A percentile compares a stretch with the other conserved stretches of the same genome.
Evolutionary conservation across 768 basidiomycete genomes (phyloP).

Genomic region (Lenzites betulinus): DNA sequence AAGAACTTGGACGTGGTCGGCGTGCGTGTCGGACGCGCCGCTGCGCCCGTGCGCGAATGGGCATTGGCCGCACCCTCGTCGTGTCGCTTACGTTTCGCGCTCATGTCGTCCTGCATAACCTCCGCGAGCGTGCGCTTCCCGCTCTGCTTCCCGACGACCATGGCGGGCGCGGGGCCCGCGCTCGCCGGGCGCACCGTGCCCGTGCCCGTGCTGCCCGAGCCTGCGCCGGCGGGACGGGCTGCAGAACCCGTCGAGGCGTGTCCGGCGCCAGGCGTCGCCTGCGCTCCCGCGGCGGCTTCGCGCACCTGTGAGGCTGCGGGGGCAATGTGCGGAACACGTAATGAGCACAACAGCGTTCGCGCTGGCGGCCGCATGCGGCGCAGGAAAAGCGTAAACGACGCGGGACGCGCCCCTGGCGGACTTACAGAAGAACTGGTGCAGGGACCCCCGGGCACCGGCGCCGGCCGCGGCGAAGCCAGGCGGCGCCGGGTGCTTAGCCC

Average conservation of each 20-base stretch:
- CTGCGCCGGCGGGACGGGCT: neutral
- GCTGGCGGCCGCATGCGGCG: neutral
- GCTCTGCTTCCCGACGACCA: slow-evolving; percentile 56
- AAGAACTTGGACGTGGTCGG: slow-evolving; percentile 27
- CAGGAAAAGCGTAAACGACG: slow-evolving; percentile 14
- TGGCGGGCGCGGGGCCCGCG: neutral
- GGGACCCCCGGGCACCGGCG: slow-evolving; percentile 30
- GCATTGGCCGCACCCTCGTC: slow-evolving; percentile 24
- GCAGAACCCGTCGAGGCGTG: neutral
- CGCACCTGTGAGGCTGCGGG: slow-evolving; percentile 21
- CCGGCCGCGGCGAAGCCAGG: slow-evolving; percentile 24
- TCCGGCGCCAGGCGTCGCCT: neutral
- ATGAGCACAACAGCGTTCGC: slow-evolving; percentile 8
- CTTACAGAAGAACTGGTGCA: slow-evolving; percentile 69
- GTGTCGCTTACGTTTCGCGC: slow-evolving; percentile 49
- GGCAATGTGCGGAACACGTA: slow-evolving; percentile 20
- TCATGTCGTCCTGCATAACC: slow-evolving; percentile 67
- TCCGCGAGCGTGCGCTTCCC: slow-evolving; percentile 77
- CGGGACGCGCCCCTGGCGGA: slow-evolving; percentile 19
- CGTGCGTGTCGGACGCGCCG: slow-evolving; percentile 9
- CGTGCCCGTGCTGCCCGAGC: slow-evolving; percentile 1
- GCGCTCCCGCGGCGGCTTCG: neutral
- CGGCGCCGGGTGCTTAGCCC: slow-evolving; percentile 50
- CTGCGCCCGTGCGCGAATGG: neutral
- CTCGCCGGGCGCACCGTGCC: slow-evolving; percentile 2